A percentile compares a stretch with the other conserved stretches of the same genome.
Evolutionary conservation across 2,329 filamentous ascomycete species (phyloP).

Genomic region (Paecilomyces fulvus): DNA sequence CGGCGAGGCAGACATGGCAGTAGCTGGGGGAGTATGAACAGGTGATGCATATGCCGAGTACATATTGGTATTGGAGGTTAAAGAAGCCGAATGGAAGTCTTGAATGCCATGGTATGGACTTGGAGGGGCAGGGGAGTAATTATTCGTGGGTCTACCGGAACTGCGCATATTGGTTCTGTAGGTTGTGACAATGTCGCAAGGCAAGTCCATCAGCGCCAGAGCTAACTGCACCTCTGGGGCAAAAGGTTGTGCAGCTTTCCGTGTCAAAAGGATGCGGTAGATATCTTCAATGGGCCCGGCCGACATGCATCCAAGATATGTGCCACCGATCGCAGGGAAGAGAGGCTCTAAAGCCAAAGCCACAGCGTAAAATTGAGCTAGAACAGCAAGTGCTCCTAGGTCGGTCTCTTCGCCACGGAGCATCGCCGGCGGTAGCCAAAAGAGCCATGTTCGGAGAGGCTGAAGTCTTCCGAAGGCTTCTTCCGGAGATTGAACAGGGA

Average conservation of each 20-base stretch:
- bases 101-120: constrained; percentile 27
- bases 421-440: constrained; percentile 85
- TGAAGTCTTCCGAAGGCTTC: constrained; percentile 88
- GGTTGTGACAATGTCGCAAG: constrained; percentile 58
- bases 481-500: constrained; percentile 61
- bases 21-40: constrained; percentile 31
- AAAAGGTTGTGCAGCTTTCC: constrained; percentile 53
- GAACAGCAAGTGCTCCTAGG: constrained; percentile 68
- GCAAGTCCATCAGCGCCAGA: constrained; percentile 61
- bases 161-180: constrained; percentile 64
- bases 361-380: constrained; percentile 86
- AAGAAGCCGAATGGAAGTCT: constrained; percentile 24
- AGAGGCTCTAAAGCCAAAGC: constrained; percentile 81
- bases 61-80: constrained; percentile 28
- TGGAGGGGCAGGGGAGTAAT: constrained; percentile 27
- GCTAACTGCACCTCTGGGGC: constrained; percentile 54
- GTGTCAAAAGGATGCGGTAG: constrained; percentile 61
- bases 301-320: constrained; percentile 76
- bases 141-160: constrained; percentile 33
- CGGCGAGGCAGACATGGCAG: constrained; percentile 29
- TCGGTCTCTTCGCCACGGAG: constrained; percentile 70
- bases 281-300: constrained; percentile 81
- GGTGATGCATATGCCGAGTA: constrained; percentile 34
- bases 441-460: constrained; percentile 82
- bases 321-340: constrained; percentile 82